Base-by-base conservation (phyloP, 129 eudicot species). In the Glebionis coronaria region DNA sequence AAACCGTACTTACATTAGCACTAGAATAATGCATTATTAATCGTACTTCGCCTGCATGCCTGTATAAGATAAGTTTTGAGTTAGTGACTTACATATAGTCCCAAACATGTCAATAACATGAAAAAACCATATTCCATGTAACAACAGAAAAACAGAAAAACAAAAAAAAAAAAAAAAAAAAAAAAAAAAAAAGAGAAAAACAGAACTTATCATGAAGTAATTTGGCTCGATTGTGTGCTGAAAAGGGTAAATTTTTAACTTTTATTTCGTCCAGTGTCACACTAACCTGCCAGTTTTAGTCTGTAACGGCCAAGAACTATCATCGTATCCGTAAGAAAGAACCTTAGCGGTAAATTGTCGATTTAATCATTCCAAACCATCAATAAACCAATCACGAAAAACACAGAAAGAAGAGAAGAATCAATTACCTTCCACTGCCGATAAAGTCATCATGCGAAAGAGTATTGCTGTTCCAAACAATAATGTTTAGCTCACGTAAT, bases 371-470 rank as follows among this genome's bases (percentile, higher is more conserved):
- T 7, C 52, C 42, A n/a, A 66, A 59, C 29, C 13, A 8, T 12
- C 49, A 44, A 9, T 9, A 27, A 46, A 9, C 15, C 56, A 19
- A 2, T 35, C 42, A 29, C 42, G 35, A 50, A 42, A 27, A 4
- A 4, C 27, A 56, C 38, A 9, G 2, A 59, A 54, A 19, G 4
- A 54, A 19, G 23, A 2, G 53, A 61, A 31, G 49, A 27, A 68
- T 58, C 1, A 69, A 55, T 83, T 93, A 93, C 98, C 79, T 93
- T 86, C 99, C 97, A n/a, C 82, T 82, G 75, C 99, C 99, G 21
- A 93, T 89, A 69, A 86, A 79, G 76, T 79, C 86, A 44, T 93
- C 99, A 13, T 29, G 67, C 35, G 84, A 65, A 60, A 93, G 15
- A 0, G 97, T 80, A 79, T 93, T 86, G 83, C 95, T 93, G 51